Evolutionary conservation across 1,284 basidiomycete species (phyloP).

Genomic region (Malassezia vespertilionis): DNA sequence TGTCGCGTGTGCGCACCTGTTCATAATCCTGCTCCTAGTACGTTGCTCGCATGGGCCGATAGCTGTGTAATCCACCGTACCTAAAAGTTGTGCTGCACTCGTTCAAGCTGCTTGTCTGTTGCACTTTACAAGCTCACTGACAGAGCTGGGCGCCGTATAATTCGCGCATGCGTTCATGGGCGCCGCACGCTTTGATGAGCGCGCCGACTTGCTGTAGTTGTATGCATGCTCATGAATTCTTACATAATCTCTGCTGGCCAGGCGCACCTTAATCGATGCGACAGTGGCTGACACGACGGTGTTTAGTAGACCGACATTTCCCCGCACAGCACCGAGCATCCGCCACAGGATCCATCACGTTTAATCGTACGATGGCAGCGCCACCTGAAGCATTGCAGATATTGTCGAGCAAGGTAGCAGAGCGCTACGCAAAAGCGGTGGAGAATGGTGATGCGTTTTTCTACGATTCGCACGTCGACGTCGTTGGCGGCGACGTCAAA

Average conservation of each 20-base stretch:
- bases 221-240: too few species aligned
- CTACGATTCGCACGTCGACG: constrained; percentile 28
- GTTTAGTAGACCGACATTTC: too few species aligned
- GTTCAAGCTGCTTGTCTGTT: constrained; percentile 45
- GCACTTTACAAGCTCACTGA: neutral
- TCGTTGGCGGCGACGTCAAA: constrained; percentile 5
- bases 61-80: constrained; percentile 33
- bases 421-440: constrained; percentile 27
- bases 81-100: constrained; percentile 44
- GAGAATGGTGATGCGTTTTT: constrained; percentile 32
- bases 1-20: constrained; percentile 38
- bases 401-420: too few species aligned
- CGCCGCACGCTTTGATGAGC: too few species aligned
- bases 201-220: too few species aligned
- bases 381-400: too few species aligned
- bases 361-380: too few species aligned
- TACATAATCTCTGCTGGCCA: too few species aligned
- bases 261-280: too few species aligned
- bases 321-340: too few species aligned
- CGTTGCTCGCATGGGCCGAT: neutral
- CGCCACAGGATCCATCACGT: too few species aligned
- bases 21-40: constrained; percentile 36
- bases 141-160: constrained; percentile 33
- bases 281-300: too few species aligned
- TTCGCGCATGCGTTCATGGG: constrained; percentile 46